Conservation (phyloP, 2,329 filamentous ascomycete species). For the Colletotrichum endophyticum region DNA sequence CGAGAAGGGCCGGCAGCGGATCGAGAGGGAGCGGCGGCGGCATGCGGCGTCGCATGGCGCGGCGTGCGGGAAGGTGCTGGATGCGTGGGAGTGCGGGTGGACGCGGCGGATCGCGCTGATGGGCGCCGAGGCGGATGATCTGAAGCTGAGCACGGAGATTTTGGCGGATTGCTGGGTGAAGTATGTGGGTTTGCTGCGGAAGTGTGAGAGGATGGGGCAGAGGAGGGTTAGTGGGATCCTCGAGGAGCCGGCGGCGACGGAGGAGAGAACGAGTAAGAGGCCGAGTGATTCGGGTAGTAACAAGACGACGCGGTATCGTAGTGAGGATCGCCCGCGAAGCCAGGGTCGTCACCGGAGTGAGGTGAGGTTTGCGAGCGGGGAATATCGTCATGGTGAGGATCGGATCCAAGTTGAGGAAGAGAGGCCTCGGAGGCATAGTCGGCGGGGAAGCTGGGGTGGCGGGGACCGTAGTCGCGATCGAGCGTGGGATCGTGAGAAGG, state of each 20-base stretch:
- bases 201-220: constrained; percentile 6
- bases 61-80: background rate
- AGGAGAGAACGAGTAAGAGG: background rate
- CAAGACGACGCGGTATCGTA: background rate
- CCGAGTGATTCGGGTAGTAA: background rate
- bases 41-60: background rate
- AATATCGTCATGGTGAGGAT: background rate
- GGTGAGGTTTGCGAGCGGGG: background rate
- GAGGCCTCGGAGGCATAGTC: background rate
- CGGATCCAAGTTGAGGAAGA: background rate
- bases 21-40: background rate
- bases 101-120: background rate
- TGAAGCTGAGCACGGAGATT: constrained; percentile 2
- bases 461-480: background rate
- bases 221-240: background rate
- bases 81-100: background rate
- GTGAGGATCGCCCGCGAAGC: background rate
- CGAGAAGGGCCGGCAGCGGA: background rate
- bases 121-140: background rate
- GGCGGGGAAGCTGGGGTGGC: background rate
- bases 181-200: constrained; percentile 7
- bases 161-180: constrained; percentile 9
- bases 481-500: background rate
- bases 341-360: background rate
- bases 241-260: background rate